Base-by-base conservation (phyloP, 495 filamentous ascomycete genomes). In the Penicillium bialowiezense region DNA sequence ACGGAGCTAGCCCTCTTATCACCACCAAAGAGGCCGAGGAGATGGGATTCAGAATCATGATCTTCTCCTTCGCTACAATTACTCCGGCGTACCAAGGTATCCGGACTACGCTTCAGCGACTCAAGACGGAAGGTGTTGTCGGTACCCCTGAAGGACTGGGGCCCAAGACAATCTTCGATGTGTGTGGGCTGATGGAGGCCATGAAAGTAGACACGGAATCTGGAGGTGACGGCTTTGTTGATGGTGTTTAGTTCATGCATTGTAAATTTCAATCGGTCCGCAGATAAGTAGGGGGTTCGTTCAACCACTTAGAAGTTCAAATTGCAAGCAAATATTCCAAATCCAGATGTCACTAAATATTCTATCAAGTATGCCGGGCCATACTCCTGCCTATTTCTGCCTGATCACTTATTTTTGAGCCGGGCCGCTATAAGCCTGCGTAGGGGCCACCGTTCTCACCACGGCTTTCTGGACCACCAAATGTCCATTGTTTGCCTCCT, bases 1-100 rank as follows among this genome's bases (percentile, higher is more conserved):
- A 80, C 43, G 83, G 84, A 10, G 76, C 75, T 10, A 78, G 68
- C 1, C 84, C 84, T 0, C 55, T 77, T 5, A 79, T 85, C 18
- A 79, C 73, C 7, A 74, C 73, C 14, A 60, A 75, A 5, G 79
- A 85, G 56, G 82, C 84, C 0, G 59, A 72, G 46, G 72, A 78
- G 37, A 71, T 87, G 64, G 84, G 85, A 2, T 88, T 81, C 59
- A 65, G 72, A 33, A 78, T 87, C 32, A 81, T 85, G 40, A 85
- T 88, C 20, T 82, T 79, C 58, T 76, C 78, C 0, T 76, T 81
- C 44, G 76, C 75, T 0, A 64, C 69, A 3, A 54, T 82, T 38
- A 69, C 72, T 3, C 77, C 75, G 0, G 79, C 79, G 0, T 82
- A 78, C 40, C 44, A 75, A 38, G 78, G 74, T 0, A 81, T 82